phyloP scores from a whole-genome alignment of 441 rosid genomes.

The Croton setiger region DNA sequence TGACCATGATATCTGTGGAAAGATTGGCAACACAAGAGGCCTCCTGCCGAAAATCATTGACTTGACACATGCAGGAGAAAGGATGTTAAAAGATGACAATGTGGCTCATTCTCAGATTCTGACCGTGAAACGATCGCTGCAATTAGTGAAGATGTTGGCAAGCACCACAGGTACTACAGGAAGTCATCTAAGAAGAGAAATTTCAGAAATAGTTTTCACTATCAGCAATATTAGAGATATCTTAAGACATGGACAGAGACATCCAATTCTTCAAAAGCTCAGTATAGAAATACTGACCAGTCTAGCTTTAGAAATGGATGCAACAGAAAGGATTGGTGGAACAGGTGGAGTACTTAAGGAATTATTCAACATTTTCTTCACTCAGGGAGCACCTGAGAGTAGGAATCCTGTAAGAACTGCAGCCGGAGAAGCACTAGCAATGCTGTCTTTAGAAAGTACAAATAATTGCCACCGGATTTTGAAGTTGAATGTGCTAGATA shows the following conservation, averaged over 20 bases:
- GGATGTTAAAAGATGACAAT: conserved; percentile 46
- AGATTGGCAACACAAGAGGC: conserved; percentile 89
- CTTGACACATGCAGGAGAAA: conserved; percentile 58
- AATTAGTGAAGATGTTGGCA: conserved; percentile 77
- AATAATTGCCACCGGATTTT: conserved; percentile 65
- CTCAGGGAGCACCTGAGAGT: conserved; percentile 32
- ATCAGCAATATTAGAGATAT: conserved; percentile 77
- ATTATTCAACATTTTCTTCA: conserved; percentile 68
- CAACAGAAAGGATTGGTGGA: conserved; percentile 80
- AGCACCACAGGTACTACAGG: conserved; percentile 81
- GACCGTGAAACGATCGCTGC: conserved; percentile 74
- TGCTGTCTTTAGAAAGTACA: conserved; percentile 77
- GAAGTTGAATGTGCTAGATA: conserved; percentile 43
- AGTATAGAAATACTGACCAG: conserved; percentile 64
- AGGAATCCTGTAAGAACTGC: conserved; percentile 52
- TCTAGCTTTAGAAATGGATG: conserved; percentile 66
- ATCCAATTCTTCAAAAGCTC: conserved; percentile 63
- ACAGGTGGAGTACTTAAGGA: conserved; percentile 83
- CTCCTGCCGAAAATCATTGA: conserved; percentile 84
- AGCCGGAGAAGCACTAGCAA: conserved; percentile 90
- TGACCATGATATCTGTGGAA: conserved; percentile 89
- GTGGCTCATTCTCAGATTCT: conserved; percentile 50
- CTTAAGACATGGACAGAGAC: conserved; percentile 56
- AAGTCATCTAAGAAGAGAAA: conserved; percentile 60
- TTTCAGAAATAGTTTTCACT: conserved; percentile 85